Evolutionary conservation across 116 monocot genomes (phyloP).

Genomic region (Iris pallida): DNA sequence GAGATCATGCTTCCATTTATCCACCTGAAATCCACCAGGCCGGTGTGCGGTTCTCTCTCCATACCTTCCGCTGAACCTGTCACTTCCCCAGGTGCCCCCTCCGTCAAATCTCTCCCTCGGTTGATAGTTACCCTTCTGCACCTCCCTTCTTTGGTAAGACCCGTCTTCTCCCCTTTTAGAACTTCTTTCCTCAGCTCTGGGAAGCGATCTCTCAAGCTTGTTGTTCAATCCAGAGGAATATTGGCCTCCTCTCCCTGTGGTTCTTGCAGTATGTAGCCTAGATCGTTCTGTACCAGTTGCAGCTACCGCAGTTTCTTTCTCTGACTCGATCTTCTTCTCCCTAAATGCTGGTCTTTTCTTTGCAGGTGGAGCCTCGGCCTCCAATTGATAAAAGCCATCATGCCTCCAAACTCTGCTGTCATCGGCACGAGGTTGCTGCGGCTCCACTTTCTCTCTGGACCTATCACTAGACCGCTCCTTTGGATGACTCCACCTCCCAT

Average conservation of each 20-base stretch:
- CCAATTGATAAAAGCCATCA: slow-evolving; percentile 47
- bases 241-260: slow-evolving; percentile 25
- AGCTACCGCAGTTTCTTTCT: slow-evolving; percentile 19
- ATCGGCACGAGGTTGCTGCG: slow-evolving; percentile 14
- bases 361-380: slow-evolving; percentile 26
- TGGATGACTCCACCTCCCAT: slow-evolving; percentile 29
- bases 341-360: slow-evolving; percentile 63
- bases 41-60: slow-evolving; percentile 19
- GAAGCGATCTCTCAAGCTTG: slow-evolving; percentile 16
- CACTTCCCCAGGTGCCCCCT: slow-evolving; percentile 29
- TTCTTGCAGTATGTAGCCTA: slow-evolving; percentile 15
- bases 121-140: slow-evolving; percentile 20
- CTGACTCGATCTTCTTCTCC: slow-evolving; percentile 44
- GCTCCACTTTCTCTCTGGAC: slow-evolving; percentile 25
- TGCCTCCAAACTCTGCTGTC: slow-evolving; percentile 42
- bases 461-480: slow-evolving; percentile 29
- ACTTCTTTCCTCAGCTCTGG: slow-evolving; percentile 30
- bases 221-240: slow-evolving; percentile 21
- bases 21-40: slow-evolving; percentile 33
- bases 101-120: slow-evolving; percentile 40
- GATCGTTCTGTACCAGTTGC: slow-evolving; percentile 16
- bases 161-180: slow-evolving; percentile 22
- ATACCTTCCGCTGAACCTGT: slow-evolving; percentile 25
- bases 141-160: slow-evolving; percentile 16
- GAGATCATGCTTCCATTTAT: slow-evolving; percentile 37